phyloP scores from a whole-genome alignment of 352 stramenopile genomes.

The Pythium brachiatum region DNA sequence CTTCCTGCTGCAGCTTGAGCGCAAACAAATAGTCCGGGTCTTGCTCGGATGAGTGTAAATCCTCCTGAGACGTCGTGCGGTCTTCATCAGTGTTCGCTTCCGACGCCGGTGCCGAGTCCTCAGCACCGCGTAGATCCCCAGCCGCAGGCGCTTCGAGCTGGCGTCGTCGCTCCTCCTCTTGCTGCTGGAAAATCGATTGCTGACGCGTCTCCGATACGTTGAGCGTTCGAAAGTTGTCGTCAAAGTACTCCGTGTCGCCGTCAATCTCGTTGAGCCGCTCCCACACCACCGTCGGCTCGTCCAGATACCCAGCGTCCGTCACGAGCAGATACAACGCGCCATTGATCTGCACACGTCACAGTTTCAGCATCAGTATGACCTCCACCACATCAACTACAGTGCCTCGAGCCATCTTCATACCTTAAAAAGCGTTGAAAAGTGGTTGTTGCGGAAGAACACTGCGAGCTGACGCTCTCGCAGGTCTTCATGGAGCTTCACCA shows the following conservation, averaged over 20 bases:
- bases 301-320: slow-evolving; percentile 96
- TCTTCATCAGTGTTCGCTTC: slow-evolving; percentile 21
- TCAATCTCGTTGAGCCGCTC: slow-evolving; percentile 93
- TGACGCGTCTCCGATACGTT: slow-evolving; percentile 69
- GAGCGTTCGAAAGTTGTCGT: slow-evolving; percentile 60
- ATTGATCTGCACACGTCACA: slow-evolving; percentile 57
- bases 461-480: slow-evolving; percentile 89
- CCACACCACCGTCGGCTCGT: slow-evolving; percentile 93
- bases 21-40: slow-evolving; percentile 76
- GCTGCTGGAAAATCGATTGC: slow-evolving; percentile 59
- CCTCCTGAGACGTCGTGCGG: slow-evolving; percentile 18
- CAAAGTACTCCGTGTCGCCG: slow-evolving; percentile 76
- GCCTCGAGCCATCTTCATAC: slow-evolving; percentile 22
- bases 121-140: not conserved
- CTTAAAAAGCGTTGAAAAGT: slow-evolving; percentile 97
- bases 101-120: slow-evolving; percentile 10
- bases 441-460: slow-evolving; percentile 99
- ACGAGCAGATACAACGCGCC: slow-evolving; percentile 94
- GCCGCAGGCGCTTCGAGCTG: slow-evolving; percentile 13
- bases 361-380: not conserved
- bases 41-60: slow-evolving; percentile 13
- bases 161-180: slow-evolving; percentile 40
- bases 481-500: slow-evolving; percentile 91
- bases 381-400: not conserved
- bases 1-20: slow-evolving; percentile 73